Base-by-base conservation (phyloP, 108 stramenopile species). In the Cylindrotheca closterium region DNA sequence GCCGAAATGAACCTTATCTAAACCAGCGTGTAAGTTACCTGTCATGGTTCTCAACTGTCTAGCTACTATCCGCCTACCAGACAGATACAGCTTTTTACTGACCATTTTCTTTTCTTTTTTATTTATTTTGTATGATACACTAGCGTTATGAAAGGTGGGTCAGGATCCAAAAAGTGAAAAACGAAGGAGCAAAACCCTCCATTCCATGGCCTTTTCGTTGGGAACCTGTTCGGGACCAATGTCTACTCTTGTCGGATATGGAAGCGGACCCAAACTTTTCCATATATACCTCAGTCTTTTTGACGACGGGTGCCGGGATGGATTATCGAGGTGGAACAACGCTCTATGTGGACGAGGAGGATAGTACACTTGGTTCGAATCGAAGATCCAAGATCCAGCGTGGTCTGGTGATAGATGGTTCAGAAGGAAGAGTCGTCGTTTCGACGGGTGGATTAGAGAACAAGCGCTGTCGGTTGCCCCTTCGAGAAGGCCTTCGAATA, bases 361-460 rank as follows among this genome's bases (percentile, higher is more conserved):
- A 75, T 58, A 70, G 76, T 68, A 51, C 18, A 5, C 63, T 69
- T 25, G 76, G 73, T 32, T 51, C 25, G 21, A 51, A 65, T 30
- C 74, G 69, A 18, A 60, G 61, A 23, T 60, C 51, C 17, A 58
- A 62, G 12, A 73, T 79, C 33, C 70, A 33, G 15, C 63, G 70
- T 8, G 83, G 73, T 30, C 12, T 78, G 29, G 37, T 65, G 0
- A 59, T 84, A 45, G 79, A 80, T 47, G 79, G 75, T 2, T 57
- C 76, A 17, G 30, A 19, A n/a, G 83, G 79, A 5, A 61, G 79
- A 33, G 46, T 78, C 18, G 54, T 79, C 0, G 71, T 83, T 21
- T 79, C 77, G 4, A 73, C 79, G 2, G 76, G 79, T 34, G 77
- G 83, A 34, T 12, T 62, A n/a, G 83, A 84, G 37, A 84, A 84